Evolutionary conservation across 2,329 filamentous ascomycete genomes (phyloP).

Genomic region (Talaromyces islandicus): DNA sequence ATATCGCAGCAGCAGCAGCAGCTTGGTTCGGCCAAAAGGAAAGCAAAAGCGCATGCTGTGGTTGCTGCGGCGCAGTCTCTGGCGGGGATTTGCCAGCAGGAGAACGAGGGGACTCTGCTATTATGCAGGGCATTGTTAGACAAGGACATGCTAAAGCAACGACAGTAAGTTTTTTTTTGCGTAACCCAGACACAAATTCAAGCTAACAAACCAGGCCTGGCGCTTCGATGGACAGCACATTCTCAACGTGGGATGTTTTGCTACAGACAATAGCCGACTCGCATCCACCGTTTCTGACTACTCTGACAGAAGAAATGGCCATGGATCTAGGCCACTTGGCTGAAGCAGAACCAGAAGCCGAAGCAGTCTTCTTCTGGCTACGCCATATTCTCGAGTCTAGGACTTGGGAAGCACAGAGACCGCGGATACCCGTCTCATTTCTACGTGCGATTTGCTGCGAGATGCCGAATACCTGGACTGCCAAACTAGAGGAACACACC

Average conservation of each 20-base stretch:
- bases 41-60: conserved; percentile 20
- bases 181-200: neutral
- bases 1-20: neutral
- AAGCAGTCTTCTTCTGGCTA: conserved; percentile 46
- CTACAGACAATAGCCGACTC: conserved; percentile 30
- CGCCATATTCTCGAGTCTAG: conserved; percentile 39
- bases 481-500: conserved; percentile 1
- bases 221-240: conserved; percentile 19
- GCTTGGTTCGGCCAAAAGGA: conserved; percentile 18
- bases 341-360: conserved; percentile 18
- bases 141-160: conserved; percentile 19
- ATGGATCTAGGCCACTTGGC: conserved; percentile 24
- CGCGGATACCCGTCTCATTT: conserved; percentile 26
- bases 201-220: conserved; percentile 15
- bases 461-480: conserved; percentile 27
- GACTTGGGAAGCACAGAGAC: conserved; percentile 28
- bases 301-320: conserved; percentile 35
- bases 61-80: conserved; percentile 19
- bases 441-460: conserved; percentile 27
- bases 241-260: conserved; percentile 31
- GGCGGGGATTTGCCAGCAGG: conserved; percentile 21
- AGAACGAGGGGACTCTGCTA: conserved; percentile 12
- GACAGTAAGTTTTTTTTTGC: conserved; percentile 17
- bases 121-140: conserved; percentile 24
- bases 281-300: conserved; percentile 28